Evolutionary conservation across 148 eudicot species (phyloP).

Genomic region (Cornus kousa): DNA sequence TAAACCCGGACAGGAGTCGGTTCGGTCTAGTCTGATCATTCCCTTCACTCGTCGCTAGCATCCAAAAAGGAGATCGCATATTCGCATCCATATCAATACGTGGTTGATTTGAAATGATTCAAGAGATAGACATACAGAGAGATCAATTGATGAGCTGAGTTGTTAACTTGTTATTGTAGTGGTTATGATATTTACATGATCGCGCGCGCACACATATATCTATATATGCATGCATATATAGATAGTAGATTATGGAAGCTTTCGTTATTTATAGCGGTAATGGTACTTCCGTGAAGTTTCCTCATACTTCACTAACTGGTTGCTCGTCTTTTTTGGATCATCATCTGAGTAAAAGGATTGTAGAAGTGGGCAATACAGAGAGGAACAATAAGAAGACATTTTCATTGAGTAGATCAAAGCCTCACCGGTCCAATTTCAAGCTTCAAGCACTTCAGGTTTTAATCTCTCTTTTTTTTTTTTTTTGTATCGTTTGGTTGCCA

Average conservation of each 20-base stretch:
- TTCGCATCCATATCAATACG: too few species aligned
- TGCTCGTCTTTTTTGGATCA: background rate
- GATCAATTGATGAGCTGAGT: too few species aligned
- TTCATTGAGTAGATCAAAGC: background rate
- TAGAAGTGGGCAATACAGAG: background rate
- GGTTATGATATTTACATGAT: too few species aligned
- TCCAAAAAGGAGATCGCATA: too few species aligned
- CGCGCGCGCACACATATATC: too few species aligned
- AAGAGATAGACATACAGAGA: too few species aligned
- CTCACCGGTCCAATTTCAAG: background rate
- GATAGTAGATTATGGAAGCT: background rate
- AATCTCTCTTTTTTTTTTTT: too few species aligned
- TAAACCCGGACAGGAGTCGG: too few species aligned
- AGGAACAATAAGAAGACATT: background rate
- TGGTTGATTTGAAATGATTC: background rate
- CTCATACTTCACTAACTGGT: background rate
- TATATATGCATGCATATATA: too few species aligned
- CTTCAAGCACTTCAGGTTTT: constrained; percentile 8
- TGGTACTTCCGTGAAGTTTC: constrained; percentile 1
- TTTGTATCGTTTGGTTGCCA: background rate
- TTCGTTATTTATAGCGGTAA: background rate
- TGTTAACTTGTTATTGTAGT: background rate
- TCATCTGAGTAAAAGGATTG: background rate
- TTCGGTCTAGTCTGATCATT: too few species aligned
- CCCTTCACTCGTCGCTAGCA: too few species aligned